Evolutionary conservation across 805 yeast genomes (phyloP), one percentile per base, ranked within the genome.

Genomic region (Metschnikowia colocasiae): DNA sequence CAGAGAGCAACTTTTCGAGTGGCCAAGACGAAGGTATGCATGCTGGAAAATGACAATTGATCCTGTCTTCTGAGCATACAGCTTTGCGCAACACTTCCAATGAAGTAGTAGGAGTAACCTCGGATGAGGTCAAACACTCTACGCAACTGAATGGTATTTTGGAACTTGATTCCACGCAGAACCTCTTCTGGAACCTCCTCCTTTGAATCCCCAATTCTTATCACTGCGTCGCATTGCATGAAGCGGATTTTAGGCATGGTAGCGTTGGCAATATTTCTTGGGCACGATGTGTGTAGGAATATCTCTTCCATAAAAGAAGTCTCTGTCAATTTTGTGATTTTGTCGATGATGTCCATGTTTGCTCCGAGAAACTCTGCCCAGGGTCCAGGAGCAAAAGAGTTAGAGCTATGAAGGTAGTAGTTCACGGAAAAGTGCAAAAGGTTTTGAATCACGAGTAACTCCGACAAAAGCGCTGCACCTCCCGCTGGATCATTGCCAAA

Each of bases 221-320:
- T 26, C 25, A 31, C 35, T 3, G 43, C 35, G 22, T 40, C 43
- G 9, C 36, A 22, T 23, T 40, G 35, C 12, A 30, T 31, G 22
- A 40, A 40, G 16, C 35, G 36, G 12, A 22, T 23, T 40, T n/a
- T 40, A 12, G 43, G 43, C 27, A 20, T 31, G 16, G 43, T 31
- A 4, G 36, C 36, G 22, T 32, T 31, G 16, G 43, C 43, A 13
- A 40, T 32, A 8, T 31, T 4, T 15, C 13, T 18, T 4, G 36
- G 43, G 22, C 43, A 68, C 2, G 60, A 52, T 0, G 75, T 56
- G 30, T 83, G 75, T 6, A 84, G 56, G 4, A 69, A 56, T 45
- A 75, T 74, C 52, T 85, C 91, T 61, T 85, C 94, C 10, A 76
- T 51, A 0, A 80, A 68, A 15, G 77, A 64, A 48, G 84, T 70